Evolutionary conservation across 371 early-diverging fungal species (phyloP), one percentile per base, ranked within the genome.

Genomic region (Thermomucor indicae-seudaticae): DNA sequence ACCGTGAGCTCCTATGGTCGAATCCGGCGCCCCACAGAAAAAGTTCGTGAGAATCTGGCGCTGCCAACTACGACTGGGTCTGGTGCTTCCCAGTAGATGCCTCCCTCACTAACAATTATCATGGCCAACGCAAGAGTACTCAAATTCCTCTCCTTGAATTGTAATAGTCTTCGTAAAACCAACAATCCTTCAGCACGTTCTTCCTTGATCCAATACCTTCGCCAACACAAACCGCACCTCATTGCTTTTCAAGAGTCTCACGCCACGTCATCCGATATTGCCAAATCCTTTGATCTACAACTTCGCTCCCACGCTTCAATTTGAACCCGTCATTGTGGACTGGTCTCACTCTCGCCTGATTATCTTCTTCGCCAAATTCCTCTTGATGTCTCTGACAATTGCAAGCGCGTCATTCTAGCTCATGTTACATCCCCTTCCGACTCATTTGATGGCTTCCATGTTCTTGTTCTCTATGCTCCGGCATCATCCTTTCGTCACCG

Each of bases 391-490:
- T 20, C 24, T 7, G 38, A 5, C 12, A 19, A 30, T 11, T 4
- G n/a, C 14, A 6, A 4, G 6, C 47, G 47, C n/a, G 30, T 32
- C 19, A 20, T 38, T 30, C 31, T 42, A 12, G 6, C 51, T 23
- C 1, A 6, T 10, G 19, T 49, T 16, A 16, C 17, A 11, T 40
- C 38, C n/a, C 8, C 38, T 3, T 7, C 23, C 12, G 5, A 7
- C 5, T 17, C 31, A 6, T 46, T 28, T 20, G 20, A 6, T 10
- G 31, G 14, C 16, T 49, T 49, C 40, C 40, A 39, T 39, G 16
- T 51, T 1, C 51, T 51, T 19, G 31, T 24, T 12, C 2, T 51
- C 2, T 51, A 51, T 41, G 47, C 37, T 16, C 54, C 54, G 4
- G 38, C 54, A n/a, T n/a, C 43, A 19, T 39, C 47, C 22, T 16